Base-by-base conservation (phyloP, 768 basidiomycete species). In the Leccinum pellstonianum region DNA sequence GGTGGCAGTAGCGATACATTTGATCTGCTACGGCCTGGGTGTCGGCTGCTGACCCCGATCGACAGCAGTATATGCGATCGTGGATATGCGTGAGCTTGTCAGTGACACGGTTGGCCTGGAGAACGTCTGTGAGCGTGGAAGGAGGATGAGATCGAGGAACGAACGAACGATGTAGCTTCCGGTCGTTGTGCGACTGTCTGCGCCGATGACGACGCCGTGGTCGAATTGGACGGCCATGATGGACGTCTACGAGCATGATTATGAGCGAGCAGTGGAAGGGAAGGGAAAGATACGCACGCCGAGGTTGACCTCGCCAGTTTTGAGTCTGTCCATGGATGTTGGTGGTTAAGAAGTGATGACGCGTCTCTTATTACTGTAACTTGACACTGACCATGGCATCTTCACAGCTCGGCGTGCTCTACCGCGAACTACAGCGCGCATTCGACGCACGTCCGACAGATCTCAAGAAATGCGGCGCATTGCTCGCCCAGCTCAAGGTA, bases 211-310 rank as follows among this genome's bases (percentile, higher is more conserved):
- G 60, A 99, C 97, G 41, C 97, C 97, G 31, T 86, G 87, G 35
- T 93, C 81, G 79, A 99, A 99, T 69, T 95, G 93, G 63, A 98
- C 95, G 56, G 97, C 96, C 95, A 98, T 98, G 74, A 99, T 98
- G 47, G 96, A 98, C 57, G 96, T 99, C 93, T 98, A 67, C 5
- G 59, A n/a, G 41, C 38, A 41, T 14, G 52, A 33, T 33, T 5
- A 0, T 33, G 31, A 11, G 31, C 31, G 31, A 11, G 31, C 11
- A 33, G 31, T 33, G 11, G 7, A 5, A 27, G 0, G 0, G n/a
- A 48, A 23, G 1, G 60, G 48, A 21, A 23, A 27, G 15, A 58
- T 41, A 83, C 92, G 69, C 77, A 96, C 95, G 64, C 95, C 95
- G 68, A 98, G 87, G 82, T 98, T 95, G 72, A 98, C 91, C 81